Evolutionary conservation across 2,329 filamentous ascomycete genomes (phyloP), one percentile per base, ranked within the genome.

Genomic region (Microdochium nivale): DNA sequence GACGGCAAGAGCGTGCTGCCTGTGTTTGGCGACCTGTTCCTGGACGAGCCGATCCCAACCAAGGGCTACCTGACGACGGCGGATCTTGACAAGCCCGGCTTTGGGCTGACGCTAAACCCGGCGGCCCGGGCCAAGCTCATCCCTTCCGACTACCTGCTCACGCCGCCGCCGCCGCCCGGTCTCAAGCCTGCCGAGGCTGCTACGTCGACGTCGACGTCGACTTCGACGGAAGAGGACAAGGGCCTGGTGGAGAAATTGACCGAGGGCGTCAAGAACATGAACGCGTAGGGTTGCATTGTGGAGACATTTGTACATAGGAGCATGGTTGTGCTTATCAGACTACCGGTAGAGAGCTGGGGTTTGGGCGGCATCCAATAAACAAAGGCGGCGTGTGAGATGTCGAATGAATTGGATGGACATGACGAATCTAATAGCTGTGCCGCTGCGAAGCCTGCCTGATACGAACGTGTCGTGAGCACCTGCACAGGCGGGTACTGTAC

Each of bases 1-100:
- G 90, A 96, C 62, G 91, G 91, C 48, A 88, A 90, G 74, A 90
- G 84, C 55, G 91, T 96, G 19, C 73, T 92, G 55, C 91, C 91
- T 2, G 91, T 96, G 7, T 96, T 96, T 68, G 91, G 91, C 33
- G 88, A 95, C 60, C 75, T 96, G 49, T 96, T 96, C 70, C 63
- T 87, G 33, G 90, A 96, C 67, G 91, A 96, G 73, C 90, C 90
- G 4, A 92, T 96, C 54, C 90, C 90, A 1, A 81, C 77, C 13
- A 85, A 90, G 60, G 91, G 91, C 1, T 95, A 83, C 68, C 76
- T 96, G 49, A 88, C 90, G 55, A 80, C 90, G 3, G 81, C 83
- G 19, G 83, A 88, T 52, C 76, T 96, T 52, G 89, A 96, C 67
- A 90, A 87, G 75, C 91, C 91, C 3, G 91, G 91, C 0, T 96